Percentiles rank a stretch among this genome's conserved stretches.
Conservation (phyloP, 306 rosid species). For the Lagenaria siceraria region DNA sequence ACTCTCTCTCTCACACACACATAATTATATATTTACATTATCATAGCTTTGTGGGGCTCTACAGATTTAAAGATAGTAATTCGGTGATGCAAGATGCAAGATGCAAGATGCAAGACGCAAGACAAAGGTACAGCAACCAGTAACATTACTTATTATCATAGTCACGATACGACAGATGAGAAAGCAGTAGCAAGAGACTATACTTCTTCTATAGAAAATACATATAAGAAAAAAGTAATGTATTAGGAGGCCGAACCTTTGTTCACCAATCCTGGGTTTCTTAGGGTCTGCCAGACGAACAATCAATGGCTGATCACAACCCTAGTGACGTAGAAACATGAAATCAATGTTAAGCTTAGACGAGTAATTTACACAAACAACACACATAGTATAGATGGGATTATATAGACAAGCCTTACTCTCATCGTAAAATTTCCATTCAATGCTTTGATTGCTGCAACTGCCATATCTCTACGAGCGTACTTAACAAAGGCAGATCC, state of each 20-base stretch:
- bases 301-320: conserved; percentile 63
- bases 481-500: conserved; percentile 69
- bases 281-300: conserved; percentile 95
- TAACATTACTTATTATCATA: not conserved
- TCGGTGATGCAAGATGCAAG: not conserved
- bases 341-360: conserved; percentile 17
- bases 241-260: conserved; percentile 44
- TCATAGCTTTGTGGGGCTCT: not conserved
- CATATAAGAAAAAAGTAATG: not conserved
- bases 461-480: conserved; percentile 60
- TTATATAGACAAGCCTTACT: conserved; percentile 31
- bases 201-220: not conserved
- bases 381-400: not conserved
- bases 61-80: not conserved
- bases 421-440: conserved; percentile 55
- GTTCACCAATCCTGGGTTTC: conserved; percentile 54
- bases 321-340: conserved; percentile 29
- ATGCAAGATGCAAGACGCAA: too few relatives aligned
- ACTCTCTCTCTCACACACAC: not conserved
- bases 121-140: not conserved
- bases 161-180: not conserved
- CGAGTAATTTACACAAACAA: not conserved
- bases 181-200: conserved; percentile 1
- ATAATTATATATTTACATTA: not conserved
- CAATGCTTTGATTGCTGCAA: conserved; percentile 73